Conservation (phyloP, 306 rosid species). For the Sesbania bispinosa region DNA sequence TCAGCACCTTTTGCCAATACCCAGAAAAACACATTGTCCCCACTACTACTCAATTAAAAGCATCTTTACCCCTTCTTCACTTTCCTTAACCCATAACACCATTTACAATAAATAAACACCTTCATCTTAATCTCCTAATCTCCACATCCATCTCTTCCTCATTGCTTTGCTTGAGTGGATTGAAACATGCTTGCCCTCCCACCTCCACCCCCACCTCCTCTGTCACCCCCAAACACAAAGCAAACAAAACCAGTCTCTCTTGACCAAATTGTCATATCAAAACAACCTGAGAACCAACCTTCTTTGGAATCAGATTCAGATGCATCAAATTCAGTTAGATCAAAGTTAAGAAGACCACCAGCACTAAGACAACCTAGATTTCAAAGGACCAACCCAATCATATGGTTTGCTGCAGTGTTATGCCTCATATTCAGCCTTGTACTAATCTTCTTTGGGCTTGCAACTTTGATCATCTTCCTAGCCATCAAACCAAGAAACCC, state of each 20-base stretch:
- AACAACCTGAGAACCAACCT: constrained; percentile 23
- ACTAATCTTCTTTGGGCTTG: constrained; percentile 70
- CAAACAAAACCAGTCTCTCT: constrained; percentile 39
- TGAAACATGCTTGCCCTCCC: constrained; percentile 41
- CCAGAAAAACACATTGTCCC: constrained; percentile 51
- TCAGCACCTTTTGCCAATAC: constrained; percentile 40
- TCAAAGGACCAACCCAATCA: constrained; percentile 59
- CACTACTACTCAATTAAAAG: constrained; percentile 53
- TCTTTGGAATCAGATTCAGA: constrained; percentile 26
- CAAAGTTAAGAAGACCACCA: constrained; percentile 32
- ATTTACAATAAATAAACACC: background rate
- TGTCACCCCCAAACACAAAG: constrained; percentile 17
- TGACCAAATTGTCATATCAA: constrained; percentile 51
- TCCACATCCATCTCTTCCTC: background rate
- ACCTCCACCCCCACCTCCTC: constrained; percentile 32
- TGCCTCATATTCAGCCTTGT: constrained; percentile 70
- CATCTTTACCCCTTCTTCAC: constrained; percentile 39
- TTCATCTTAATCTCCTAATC: constrained; percentile 1
- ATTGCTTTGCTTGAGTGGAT: background rate
- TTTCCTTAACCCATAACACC: constrained; percentile 29
- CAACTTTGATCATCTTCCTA: constrained; percentile 61
- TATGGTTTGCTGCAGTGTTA: constrained; percentile 58
- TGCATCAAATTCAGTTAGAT: constrained; percentile 16
- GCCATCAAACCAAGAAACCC: constrained; percentile 62
- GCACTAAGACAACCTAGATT: constrained; percentile 35